A percentile compares a stretch with the other conserved stretches of the same genome.
Evolutionary conservation across 2,329 filamentous ascomycete species (phyloP).

Genomic region (Chaetomium strumarium): DNA sequence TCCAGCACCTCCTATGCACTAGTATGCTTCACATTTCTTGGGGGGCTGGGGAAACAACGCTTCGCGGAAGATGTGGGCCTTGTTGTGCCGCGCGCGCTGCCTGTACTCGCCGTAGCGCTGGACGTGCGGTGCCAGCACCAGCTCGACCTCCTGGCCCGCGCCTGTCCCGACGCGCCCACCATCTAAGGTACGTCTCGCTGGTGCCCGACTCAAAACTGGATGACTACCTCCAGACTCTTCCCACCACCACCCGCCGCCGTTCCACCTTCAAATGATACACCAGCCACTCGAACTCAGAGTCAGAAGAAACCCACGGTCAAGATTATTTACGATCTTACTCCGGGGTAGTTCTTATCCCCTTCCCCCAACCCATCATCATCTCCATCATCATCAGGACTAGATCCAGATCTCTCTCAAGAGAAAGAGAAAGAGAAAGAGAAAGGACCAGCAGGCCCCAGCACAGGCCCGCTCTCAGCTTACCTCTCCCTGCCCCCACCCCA

Average conservation of each 20-base stretch:
- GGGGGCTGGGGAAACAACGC: conserved; percentile 27
- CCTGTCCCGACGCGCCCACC: conserved; percentile 1
- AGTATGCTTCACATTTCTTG: too few relatives aligned
- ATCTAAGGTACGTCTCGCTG: conserved; percentile 11
- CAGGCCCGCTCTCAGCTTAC: conserved; percentile 30
- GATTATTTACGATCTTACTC: conserved; percentile 1
- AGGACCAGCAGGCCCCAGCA: conserved; percentile 15
- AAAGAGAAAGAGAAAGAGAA: too few relatives aligned
- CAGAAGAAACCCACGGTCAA: background rate
- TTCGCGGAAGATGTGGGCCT: conserved; percentile 24
- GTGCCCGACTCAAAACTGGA: conserved; percentile 8
- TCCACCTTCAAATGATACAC: background rate
- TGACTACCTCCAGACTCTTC: background rate
- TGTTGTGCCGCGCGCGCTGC: conserved; percentile 23
- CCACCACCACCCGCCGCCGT: background rate
- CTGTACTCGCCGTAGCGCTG: conserved; percentile 27
- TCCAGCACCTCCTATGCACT: conserved; percentile 26
- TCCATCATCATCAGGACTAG: background rate
- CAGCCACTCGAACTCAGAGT: too few relatives aligned
- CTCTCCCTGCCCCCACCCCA: conserved; percentile 16
- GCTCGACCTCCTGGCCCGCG: conserved; percentile 3
- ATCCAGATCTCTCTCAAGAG: background rate
- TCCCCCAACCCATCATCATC: too few relatives aligned
- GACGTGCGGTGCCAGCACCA: conserved; percentile 24
- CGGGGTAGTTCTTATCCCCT: too few relatives aligned